These are phyloP conservation scores for Paraleonurus japonicus DNA, from an alignment of 257 asterid species.

Conservation along the genomic window DNA sequence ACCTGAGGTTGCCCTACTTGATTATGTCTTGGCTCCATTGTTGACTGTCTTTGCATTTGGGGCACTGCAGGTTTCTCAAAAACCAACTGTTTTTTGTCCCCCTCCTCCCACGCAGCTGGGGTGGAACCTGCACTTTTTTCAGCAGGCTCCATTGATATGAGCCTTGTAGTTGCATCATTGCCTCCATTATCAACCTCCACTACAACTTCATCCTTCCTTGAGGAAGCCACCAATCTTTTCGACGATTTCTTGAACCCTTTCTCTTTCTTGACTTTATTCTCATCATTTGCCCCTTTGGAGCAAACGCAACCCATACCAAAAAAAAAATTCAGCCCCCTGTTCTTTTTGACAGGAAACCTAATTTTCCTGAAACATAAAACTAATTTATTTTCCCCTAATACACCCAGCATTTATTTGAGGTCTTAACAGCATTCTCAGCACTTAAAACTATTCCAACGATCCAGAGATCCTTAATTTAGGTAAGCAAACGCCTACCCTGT, in stretches of 20 bases:
- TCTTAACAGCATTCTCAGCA: conserved; percentile 43
- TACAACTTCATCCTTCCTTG: conserved; percentile 50
- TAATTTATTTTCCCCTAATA: conserved; percentile 40
- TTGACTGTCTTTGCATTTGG: conserved; percentile 30
- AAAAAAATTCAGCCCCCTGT: conserved; percentile 43
- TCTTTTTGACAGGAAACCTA: conserved; percentile 49
- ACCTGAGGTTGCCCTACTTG: conserved; percentile 53
- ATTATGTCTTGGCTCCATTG: conserved; percentile 22
- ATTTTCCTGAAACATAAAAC: conserved; percentile 34
- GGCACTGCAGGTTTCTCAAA: conserved; percentile 39
- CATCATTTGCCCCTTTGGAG: conserved; percentile 63
- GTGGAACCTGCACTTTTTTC: conserved; percentile 68
- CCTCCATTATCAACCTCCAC: conserved; percentile 62
- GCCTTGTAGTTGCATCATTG: conserved; percentile 58
- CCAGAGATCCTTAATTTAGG: conserved; percentile 15
- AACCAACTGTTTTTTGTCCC: conserved; percentile 40
- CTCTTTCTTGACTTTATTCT: conserved; percentile 41
- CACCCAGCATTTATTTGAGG: conserved; percentile 37
- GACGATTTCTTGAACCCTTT: conserved; percentile 52
- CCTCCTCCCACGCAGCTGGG: conserved; percentile 50
- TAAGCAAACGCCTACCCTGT: conserved; percentile 11
- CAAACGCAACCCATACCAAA: conserved; percentile 77
- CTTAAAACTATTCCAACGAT: conserved; percentile 23
- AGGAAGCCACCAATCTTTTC: conserved; percentile 46
- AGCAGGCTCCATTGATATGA: conserved; percentile 50